A percentile compares a stretch with the other conserved stretches of the same genome.
Conservation (phyloP, 2,329 filamentous ascomycete species). For the Zarea fungicola region DNA sequence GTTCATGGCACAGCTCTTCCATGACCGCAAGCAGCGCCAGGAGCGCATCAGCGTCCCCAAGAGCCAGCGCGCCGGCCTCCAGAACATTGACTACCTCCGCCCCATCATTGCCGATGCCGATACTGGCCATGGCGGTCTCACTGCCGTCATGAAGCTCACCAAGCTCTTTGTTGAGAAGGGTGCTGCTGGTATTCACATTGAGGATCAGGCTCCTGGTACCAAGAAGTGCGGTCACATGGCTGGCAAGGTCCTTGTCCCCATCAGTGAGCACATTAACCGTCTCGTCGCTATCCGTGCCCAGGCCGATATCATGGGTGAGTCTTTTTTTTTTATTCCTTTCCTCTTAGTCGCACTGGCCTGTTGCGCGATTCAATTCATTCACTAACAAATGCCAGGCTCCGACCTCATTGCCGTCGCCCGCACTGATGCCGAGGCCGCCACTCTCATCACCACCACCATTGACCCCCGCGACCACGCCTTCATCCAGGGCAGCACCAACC, state of each 20-base stretch:
- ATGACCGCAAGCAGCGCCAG: conserved; percentile 97
- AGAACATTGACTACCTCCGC: conserved; percentile 87
- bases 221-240: conserved; percentile 99
- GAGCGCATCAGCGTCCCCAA: conserved; percentile 78
- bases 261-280: conserved; percentile 96
- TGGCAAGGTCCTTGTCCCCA: conserved; percentile 93
- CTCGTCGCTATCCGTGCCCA: conserved; percentile 94
- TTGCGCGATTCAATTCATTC: not conserved
- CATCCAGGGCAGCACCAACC: conserved; percentile 86
- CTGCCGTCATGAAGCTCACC: conserved; percentile 99
- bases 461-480: conserved; percentile 93
- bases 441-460: conserved; percentile 93
- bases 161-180: conserved; percentile 97
- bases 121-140: conserved; percentile 93
- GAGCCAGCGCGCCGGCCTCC: conserved; percentile 63
- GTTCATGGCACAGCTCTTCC: conserved; percentile 98
- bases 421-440: conserved; percentile 96
- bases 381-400: conserved; percentile 44
- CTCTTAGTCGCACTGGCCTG: not conserved
- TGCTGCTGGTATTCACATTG: conserved; percentile 95
- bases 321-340: too few species aligned
- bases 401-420: conserved; percentile 89
- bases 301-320: conserved; percentile 91
- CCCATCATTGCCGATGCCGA: conserved; percentile 97
- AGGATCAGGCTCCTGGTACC: conserved; percentile 95